These are phyloP conservation scores for Dichotomopilus funicola DNA, from an alignment of 2,329 filamentous ascomycete species.

Conservation along the genomic window DNA sequence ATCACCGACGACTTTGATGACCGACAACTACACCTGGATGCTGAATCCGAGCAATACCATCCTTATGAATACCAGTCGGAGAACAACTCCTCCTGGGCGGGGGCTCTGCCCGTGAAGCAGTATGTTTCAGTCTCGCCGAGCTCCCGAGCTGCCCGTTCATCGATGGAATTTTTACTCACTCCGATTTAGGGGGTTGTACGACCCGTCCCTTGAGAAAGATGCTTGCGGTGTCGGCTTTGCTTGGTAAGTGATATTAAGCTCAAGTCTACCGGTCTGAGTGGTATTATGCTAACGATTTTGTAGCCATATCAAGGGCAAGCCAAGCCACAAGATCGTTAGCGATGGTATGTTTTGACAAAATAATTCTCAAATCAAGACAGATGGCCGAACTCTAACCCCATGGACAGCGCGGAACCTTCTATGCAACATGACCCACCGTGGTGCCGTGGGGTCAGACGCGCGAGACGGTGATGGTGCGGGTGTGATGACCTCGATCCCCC, in stretches of 20 bases:
- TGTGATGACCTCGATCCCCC: constrained; percentile 98
- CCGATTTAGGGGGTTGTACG: constrained; percentile 68
- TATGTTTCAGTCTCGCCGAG: constrained; percentile 31
- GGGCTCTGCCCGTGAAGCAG: constrained; percentile 94
- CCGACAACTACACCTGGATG: constrained; percentile 56
- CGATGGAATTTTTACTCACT: constrained; percentile 6
- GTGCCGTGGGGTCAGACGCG: constrained; percentile 94
- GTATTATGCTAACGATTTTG: constrained; percentile 14
- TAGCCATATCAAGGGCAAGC: constrained; percentile 93
- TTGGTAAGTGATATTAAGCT: constrained; percentile 58
- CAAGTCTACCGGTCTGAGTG: background rate
- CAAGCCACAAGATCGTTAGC: constrained; percentile 97
- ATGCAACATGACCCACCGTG: constrained; percentile 99
- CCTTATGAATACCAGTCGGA: constrained; percentile 83
- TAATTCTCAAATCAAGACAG: background rate
- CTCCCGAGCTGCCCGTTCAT: too few species aligned
- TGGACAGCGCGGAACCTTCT: constrained; percentile 75
- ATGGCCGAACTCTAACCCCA: constrained; percentile 6
- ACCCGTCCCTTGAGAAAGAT: constrained; percentile 95
- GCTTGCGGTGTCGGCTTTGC: constrained; percentile 98
- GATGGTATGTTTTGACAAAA: constrained; percentile 62
- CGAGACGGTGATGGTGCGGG: constrained; percentile 97
- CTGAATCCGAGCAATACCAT: constrained; percentile 53
- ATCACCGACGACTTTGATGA: constrained; percentile 58
- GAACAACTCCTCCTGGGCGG: constrained; percentile 84